Evolutionary conservation across 2,329 filamentous ascomycete genomes (phyloP).

Genomic region (Sarocladium brachiariae): DNA sequence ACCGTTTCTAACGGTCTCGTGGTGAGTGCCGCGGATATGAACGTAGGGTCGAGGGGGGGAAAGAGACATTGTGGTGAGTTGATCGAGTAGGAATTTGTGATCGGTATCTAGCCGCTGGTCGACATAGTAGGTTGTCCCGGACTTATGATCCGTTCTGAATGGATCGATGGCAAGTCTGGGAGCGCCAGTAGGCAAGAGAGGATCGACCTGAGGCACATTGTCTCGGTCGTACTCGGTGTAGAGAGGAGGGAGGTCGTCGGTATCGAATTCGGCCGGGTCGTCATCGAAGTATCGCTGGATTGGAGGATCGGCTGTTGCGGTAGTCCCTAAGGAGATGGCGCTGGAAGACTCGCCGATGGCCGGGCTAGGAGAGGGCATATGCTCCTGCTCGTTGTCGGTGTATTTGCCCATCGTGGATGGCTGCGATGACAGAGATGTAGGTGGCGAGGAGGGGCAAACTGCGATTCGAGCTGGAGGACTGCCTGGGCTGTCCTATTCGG

Average conservation of each 20-base stretch:
- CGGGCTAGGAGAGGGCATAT: slow-evolving; percentile 12
- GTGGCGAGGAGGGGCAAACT: too few species aligned
- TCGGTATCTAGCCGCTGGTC: slow-evolving; percentile 38
- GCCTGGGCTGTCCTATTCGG: too few species aligned
- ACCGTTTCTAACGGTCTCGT: slow-evolving; percentile 33
- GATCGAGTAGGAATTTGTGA: slow-evolving; percentile 33
- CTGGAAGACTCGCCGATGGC: slow-evolving; percentile 19
- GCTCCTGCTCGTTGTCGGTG: slow-evolving; percentile 11
- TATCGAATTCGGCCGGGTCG: slow-evolving; percentile 26
- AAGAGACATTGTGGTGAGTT: slow-evolving; percentile 36
- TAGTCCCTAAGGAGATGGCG: slow-evolving; percentile 20
- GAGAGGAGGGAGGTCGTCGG: slow-evolving; percentile 38
- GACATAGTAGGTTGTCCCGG: slow-evolving; percentile 35
- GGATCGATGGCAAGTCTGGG: slow-evolving; percentile 18
- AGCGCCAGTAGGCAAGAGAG: slow-evolving; percentile 17
- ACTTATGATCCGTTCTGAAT: slow-evolving; percentile 24
- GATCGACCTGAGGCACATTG: slow-evolving; percentile 15
- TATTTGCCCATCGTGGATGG: slow-evolving; percentile 20
- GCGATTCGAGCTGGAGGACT: too few species aligned
- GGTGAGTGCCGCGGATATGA: slow-evolving; percentile 47
- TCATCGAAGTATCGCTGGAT: slow-evolving; percentile 28
- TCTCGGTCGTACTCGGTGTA: slow-evolving; percentile 32
- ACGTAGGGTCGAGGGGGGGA: slow-evolving; percentile 48
- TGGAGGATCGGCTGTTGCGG: slow-evolving; percentile 14
- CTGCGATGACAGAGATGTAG: background rate